Evolutionary conservation across 805 yeast species (phyloP), one percentile per base, ranked within the genome.

Genomic region (Spathaspora girioi): DNA sequence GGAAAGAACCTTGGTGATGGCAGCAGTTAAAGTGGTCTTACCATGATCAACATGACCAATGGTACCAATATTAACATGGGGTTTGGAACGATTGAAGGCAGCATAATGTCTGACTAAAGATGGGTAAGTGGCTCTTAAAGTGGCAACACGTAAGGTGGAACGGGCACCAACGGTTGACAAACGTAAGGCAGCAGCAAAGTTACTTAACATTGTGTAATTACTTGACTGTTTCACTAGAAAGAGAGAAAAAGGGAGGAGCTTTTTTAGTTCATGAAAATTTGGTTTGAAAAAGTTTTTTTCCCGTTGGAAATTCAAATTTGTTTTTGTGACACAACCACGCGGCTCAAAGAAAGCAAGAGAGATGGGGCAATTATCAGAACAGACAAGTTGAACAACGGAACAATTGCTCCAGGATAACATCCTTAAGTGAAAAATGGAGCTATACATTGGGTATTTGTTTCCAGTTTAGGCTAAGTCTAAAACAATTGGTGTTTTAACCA

Each of bases 21-120:
- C 98, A 59, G 98, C 99, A 54, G 99, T 94, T 68, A 93, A 81
- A 50, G 98, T 92, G 64, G 98, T 92, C 78, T 93, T 93, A 75
- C 99, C 99, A 76, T 93, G 98, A 79, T 93, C 99, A 60, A 93
- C 98, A 73, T 93, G 98, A 61, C 98, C 98, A 71, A 93, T 93
- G 69, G 98, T 93, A 78, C 98, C 99, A 62, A 93, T 82, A 77
- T 93, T 93, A 62, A 93, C 86, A 70, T 93, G 98, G 47, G 98
- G 98, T 79, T 94, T 94, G 61, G 91, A 80, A 78, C 99, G 93
- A 73, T 87, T 88, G 70, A 93, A 94, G 47, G 93, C 81, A 56
- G 96, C 96, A 57, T 73, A 73, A 14, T 63, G 45, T 67, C 78
- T 70, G 56, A 59, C 56, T 32, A 68, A 56, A 45, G 67, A 50